A percentile compares a stretch with the other conserved stretches of the same genome.
These are phyloP conservation scores for Xylariomycetidae sp. DNA, from an alignment of 2,329 filamentous ascomycete species.

Conservation along the genomic window DNA sequence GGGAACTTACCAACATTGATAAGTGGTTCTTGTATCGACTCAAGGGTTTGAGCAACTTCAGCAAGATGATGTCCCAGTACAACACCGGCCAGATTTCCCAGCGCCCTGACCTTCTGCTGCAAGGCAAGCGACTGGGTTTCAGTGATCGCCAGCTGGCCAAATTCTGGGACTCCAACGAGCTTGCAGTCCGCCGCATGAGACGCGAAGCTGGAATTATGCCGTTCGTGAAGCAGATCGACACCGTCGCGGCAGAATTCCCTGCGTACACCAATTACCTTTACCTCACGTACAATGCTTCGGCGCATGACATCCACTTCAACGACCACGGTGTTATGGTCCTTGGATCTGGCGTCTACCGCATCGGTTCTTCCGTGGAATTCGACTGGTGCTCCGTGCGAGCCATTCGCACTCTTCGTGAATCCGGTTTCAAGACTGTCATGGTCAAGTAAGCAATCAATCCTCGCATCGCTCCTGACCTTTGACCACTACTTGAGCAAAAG, in stretches of 20 bases:
- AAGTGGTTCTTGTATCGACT: constrained; percentile 96
- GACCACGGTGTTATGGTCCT: constrained; percentile 95
- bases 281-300: constrained; percentile 86
- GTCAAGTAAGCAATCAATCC: no score
- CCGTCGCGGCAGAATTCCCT: constrained; percentile 94
- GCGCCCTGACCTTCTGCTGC: constrained; percentile 60
- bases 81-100: constrained; percentile 58
- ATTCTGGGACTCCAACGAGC: constrained; percentile 91
- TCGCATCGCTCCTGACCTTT: no score
- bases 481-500: no score
- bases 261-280: constrained; percentile 95
- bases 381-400: constrained; percentile 98
- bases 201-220: constrained; percentile 83
- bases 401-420: constrained; percentile 79
- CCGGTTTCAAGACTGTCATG: constrained; percentile 92
- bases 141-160: constrained; percentile 88
- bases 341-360: constrained; percentile 92
- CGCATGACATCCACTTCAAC: constrained; percentile 76
- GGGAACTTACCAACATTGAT: constrained; percentile 97
- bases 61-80: constrained; percentile 68
- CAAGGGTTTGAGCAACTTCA: constrained; percentile 85
- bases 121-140: constrained; percentile 92
- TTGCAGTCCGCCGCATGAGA: constrained; percentile 77
- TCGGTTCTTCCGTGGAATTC: constrained; percentile 96
- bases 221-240: constrained; percentile 97